Conservation (phyloP, 495 filamentous ascomycete species). For the Trichoderma parareesei region DNA sequence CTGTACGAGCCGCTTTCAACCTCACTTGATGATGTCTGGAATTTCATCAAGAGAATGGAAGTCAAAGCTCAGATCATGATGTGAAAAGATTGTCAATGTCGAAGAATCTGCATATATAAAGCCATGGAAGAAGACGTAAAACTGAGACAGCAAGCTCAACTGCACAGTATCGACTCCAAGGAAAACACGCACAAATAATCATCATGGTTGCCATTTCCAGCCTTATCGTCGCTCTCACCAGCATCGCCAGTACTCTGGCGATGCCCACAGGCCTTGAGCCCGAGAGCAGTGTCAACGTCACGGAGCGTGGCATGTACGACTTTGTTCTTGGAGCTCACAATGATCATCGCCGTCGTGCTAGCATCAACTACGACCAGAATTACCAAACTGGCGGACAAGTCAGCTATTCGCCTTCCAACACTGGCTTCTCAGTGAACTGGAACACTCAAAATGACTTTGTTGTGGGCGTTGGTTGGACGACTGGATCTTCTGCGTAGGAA, state of each 20-base stretch:
- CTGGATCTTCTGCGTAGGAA: not conserved
- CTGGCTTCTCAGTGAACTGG: not conserved
- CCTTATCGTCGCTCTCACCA: not conserved
- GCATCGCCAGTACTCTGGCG: not conserved
- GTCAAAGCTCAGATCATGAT: no score
- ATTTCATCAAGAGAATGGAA: not conserved
- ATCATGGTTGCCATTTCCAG: not conserved
- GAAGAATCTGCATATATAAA: not conserved
- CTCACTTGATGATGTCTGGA: not conserved
- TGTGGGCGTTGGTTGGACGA: not conserved
- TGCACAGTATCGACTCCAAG: not conserved
- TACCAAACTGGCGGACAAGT: conserved; percentile 1
- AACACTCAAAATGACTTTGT: conserved; percentile 1
- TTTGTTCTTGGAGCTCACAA: not conserved
- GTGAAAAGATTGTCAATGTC: not conserved
- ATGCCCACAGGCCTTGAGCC: not conserved
- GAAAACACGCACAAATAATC: not conserved
- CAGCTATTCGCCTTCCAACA: not conserved
- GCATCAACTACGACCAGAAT: conserved; percentile 7
- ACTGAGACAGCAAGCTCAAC: not conserved
- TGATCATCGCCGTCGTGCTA: not conserved
- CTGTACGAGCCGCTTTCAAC: not conserved
- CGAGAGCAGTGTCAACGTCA: not conserved
- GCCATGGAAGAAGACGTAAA: not conserved
- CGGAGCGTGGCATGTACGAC: not conserved